Percentiles rank a stretch among this genome's conserved stretches.
Conservation (phyloP, 2,329 filamentous ascomycete species). For the Nothophaeocryptopus gaeumannii region DNA sequence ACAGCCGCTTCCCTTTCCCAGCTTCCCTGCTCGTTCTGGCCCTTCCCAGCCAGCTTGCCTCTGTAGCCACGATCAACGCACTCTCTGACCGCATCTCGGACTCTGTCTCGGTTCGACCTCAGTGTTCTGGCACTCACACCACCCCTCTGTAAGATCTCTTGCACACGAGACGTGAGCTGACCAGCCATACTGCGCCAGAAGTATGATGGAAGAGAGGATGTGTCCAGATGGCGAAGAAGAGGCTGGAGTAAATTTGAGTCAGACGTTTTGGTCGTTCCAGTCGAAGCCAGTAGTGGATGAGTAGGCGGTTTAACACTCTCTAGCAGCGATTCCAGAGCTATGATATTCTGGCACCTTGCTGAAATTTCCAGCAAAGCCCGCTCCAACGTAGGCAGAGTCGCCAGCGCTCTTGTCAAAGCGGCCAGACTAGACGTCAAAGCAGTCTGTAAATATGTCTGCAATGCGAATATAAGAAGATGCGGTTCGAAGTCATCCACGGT, state of each 20-base stretch:
- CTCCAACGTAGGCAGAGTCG: constrained; percentile 77
- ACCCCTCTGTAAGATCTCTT: constrained; percentile 78
- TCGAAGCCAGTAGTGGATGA: constrained; percentile 57
- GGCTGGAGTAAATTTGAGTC: constrained; percentile 63
- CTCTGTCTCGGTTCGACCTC: constrained; percentile 67
- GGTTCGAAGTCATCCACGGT: constrained; percentile 58
- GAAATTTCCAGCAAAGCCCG: constrained; percentile 78
- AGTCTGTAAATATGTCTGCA: constrained; percentile 80
- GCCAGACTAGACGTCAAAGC: constrained; percentile 76
- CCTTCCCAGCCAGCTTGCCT: constrained; percentile 37
- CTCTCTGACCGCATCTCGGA: constrained; percentile 74
- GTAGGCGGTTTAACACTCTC: constrained; percentile 63
- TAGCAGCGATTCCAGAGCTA: constrained; percentile 80
- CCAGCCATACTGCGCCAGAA: constrained; percentile 91
- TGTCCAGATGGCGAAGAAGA: constrained; percentile 72
- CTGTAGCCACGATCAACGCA: constrained; percentile 71
- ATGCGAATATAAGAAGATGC: constrained; percentile 67
- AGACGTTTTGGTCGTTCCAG: constrained; percentile 11
- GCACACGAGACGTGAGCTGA: constrained; percentile 70
- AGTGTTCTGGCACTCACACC: constrained; percentile 81
- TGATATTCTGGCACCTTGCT: constrained; percentile 81
- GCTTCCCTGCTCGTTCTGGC: constrained; percentile 45
- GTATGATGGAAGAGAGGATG: constrained; percentile 79
- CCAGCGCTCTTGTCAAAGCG: constrained; percentile 70
- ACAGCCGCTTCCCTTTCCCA: constrained; percentile 94